phyloP scores from a whole-genome alignment of 306 rosid species.

The Quercus aquifolioides region DNA sequence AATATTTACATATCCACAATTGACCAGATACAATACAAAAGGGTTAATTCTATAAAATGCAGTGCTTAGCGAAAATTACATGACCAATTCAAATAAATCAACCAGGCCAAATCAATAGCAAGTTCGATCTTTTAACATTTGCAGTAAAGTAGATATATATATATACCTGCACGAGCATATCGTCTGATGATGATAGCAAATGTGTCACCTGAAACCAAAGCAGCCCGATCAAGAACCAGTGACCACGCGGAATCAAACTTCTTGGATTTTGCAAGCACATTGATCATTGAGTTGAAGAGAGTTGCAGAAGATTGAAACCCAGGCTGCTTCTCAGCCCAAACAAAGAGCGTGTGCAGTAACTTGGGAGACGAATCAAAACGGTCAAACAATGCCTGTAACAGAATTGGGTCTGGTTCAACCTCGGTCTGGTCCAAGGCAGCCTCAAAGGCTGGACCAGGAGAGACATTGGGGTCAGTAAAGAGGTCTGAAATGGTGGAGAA shows the following conservation, averaged over 20 bases:
- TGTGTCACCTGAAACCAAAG: constrained; percentile 48
- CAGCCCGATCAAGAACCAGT: constrained; percentile 37
- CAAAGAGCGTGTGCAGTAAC: constrained; percentile 58
- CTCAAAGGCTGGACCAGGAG: constrained; percentile 53
- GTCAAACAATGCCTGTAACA: constrained; percentile 45
- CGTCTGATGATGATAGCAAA: constrained; percentile 81
- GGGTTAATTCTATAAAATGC: neutral
- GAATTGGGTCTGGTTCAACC: constrained; percentile 41
- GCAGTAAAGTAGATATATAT: too few relatives aligned
- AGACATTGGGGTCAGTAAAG: constrained; percentile 39
- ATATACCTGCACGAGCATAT: constrained; percentile 73
- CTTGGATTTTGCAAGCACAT: constrained; percentile 54
- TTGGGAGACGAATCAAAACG: constrained; percentile 68
- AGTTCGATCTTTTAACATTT: neutral
- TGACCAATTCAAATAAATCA: neutral
- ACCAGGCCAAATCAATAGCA: neutral
- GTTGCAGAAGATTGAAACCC: constrained; percentile 36
- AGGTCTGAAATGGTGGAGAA: constrained; percentile 50
- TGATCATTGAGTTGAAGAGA: constrained; percentile 53
- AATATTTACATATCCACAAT: too few relatives aligned
- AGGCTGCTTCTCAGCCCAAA: constrained; percentile 67
- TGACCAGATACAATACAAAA: neutral
- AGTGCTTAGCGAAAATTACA: neutral
- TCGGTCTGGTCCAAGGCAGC: constrained; percentile 50
- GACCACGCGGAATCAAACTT: constrained; percentile 77